Base-by-base conservation (phyloP, 768 basidiomycete species). In the Tricholoma furcatifolium region DNA sequence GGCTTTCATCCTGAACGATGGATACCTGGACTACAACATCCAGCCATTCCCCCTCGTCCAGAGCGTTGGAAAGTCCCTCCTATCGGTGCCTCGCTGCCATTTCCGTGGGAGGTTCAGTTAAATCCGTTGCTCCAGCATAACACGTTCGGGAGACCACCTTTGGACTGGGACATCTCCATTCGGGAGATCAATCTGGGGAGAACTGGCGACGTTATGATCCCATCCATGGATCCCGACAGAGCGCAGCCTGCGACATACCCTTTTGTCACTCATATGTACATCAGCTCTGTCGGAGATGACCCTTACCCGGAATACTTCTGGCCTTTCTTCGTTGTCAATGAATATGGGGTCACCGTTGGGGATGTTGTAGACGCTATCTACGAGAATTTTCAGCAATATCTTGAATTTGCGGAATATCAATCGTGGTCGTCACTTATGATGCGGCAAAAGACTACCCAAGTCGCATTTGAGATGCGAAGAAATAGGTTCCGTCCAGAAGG, bases 241-340 rank as follows among this genome's bases (percentile, higher is more conserved):
- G 68, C 76, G n/a, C 82, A 86, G 62, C 83, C 84, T 0, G 85
- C 84, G n/a, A 84, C 85, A 7, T 77, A 67, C 61, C 85, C 85
- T 0, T 77, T 83, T 53, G 67, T 84, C 41, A 78, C 79, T 7
- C 73, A 77, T 51, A 75, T 87, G 75, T 74, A 73, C 57, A 77
- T 87, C 65, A 74, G 71, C 51, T 74, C 67, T 3, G 69, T 85
- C 20, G 81, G 77, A 17, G 80, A 79, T 44, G 80, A 82, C 56
- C 67, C 75, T 1, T 69, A 73, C n/a, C 67, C 71, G 0, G 63
- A 57, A 11, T 80, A 81, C 60, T 77, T 73, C 14, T 85, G 84
- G 85, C 80, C 82, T 9, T 70, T 84, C 47, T 77, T 74, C 53
- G 74, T 80, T 7, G 52, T 61, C 4, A 82, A 82, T 55, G 51